Evolutionary conservation across 805 yeast species (phyloP).

Genomic region (Lipomyces spencermartinsiae): DNA sequence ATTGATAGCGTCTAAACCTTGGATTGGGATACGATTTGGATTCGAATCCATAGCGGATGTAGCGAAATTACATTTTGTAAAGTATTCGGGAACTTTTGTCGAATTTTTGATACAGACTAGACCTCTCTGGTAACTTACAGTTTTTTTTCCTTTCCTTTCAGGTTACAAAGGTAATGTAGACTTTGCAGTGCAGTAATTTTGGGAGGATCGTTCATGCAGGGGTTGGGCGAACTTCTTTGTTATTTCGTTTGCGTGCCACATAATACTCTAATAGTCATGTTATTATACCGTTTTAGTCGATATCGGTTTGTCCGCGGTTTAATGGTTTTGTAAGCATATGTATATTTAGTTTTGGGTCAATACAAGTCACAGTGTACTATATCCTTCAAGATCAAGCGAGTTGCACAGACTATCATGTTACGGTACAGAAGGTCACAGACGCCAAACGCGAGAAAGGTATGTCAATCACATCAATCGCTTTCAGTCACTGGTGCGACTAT

Average conservation of each 20-base stretch:
- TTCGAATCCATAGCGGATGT: neutral
- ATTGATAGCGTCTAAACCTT: no score
- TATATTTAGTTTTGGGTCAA: neutral
- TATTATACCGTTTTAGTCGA: neutral
- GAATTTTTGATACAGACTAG: neutral
- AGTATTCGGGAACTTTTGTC: neutral
- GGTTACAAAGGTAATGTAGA: neutral
- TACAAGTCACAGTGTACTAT: neutral
- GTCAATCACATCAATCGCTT: neutral
- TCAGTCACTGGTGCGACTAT: no score
- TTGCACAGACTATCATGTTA: no score
- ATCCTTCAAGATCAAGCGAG: no score
- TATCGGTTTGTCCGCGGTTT: neutral
- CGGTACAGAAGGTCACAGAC: neutral
- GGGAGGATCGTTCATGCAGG: neutral
- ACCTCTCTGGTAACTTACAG: neutral
- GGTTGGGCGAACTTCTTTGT: constrained; percentile 6
- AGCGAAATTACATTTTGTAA: neutral
- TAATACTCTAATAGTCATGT: neutral
- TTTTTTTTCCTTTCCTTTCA: neutral
- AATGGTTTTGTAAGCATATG: neutral
- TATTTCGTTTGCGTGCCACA: neutral
- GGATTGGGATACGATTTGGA: neutral
- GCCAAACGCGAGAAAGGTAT: no score
- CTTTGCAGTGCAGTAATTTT: neutral